Percentiles rank a stretch among this genome's conserved stretches.
These are phyloP conservation scores for Zygnema circumcarinatum DNA, from an alignment of 139 green algal species.

Conservation along the genomic window DNA sequence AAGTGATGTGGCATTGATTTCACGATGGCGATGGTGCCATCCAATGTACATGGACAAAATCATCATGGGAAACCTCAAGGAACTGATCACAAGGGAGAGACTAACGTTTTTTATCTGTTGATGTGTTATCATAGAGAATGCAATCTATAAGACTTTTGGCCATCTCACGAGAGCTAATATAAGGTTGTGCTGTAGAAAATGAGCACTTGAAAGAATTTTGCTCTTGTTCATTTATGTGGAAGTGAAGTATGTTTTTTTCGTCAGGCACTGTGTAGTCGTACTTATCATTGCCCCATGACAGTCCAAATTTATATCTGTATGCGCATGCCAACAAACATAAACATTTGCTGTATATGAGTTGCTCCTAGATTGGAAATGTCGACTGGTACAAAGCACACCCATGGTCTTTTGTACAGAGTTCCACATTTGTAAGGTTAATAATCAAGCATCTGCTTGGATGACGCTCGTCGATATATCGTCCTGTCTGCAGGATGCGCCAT, in stretches of 20 bases:
- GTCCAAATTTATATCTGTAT: background rate
- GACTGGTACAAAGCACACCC: background rate
- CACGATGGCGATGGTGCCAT: too few relatives aligned
- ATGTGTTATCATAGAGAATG: background rate
- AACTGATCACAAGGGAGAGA: background rate
- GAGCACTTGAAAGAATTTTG: background rate
- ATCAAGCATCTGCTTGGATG: background rate
- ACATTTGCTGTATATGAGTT: too few relatives aligned
- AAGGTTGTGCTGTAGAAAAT: background rate
- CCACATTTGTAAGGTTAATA: background rate
- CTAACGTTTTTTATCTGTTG: background rate
- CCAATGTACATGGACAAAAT: background rate
- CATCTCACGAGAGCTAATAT: background rate
- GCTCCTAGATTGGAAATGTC: background rate
- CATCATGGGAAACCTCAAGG: background rate
- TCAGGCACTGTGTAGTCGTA: too few relatives aligned
- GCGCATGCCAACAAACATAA: background rate
- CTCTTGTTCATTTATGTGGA: background rate
- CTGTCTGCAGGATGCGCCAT: conserved; percentile 7
- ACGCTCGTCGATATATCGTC: background rate
- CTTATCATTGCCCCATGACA: background rate
- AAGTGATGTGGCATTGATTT: too few relatives aligned
- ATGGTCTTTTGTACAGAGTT: background rate
- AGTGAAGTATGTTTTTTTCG: too few relatives aligned
- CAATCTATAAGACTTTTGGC: background rate